Evolutionary conservation across 129 eudicot genomes (phyloP), one percentile per base, ranked within the genome.

Genomic region (Logfia minima): DNA sequence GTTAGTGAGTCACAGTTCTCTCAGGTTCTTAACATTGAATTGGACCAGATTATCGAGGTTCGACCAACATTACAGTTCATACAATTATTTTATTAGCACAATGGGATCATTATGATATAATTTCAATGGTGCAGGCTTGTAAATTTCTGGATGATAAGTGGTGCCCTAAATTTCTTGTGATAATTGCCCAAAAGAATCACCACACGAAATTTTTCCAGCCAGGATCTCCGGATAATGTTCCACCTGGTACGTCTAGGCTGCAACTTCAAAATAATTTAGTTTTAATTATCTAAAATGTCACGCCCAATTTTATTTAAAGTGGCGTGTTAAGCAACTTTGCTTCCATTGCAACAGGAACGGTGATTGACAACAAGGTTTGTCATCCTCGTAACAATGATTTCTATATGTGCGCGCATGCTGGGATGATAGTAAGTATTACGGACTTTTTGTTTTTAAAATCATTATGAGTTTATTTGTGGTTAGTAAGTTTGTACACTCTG

Each of bases 1-100:
- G 97, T 92, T 45, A 89, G 96, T 9, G 97, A 92, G 28, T 89
- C 96, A 0, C 97, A 92, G 80, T 92, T 92, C 66, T 86, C 55
- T 51, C 97, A 89, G 77, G 97, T 89, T 24, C 83, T 89, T 66
- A 89, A 92, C 83, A 81, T 87, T 5, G 97, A 92, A 69, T 77
- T 92, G 28, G 90, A 89, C 59, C 91, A 92, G 75, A 87, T 92
- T 18, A 84, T 83, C 3, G 87, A 89, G 97, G 96, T 92, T 56
- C 60, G 81, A 51, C 14, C 74, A 58, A 58, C 39, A 59, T 32
- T 80, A 55, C 62, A 53, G 24, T 56, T 53, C 64, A 29, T 61
- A 71, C 41, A 37, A 11, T 68, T 2, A 2, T 71, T 51, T 83
- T 0, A 4, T 18, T 0, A 28, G 5, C 34, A 26, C 5, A 37